Evolutionary conservation across 2,329 filamentous ascomycete genomes (phyloP), one percentile per base, ranked within the genome.

Genomic region (Bipolaris bicolor): DNA sequence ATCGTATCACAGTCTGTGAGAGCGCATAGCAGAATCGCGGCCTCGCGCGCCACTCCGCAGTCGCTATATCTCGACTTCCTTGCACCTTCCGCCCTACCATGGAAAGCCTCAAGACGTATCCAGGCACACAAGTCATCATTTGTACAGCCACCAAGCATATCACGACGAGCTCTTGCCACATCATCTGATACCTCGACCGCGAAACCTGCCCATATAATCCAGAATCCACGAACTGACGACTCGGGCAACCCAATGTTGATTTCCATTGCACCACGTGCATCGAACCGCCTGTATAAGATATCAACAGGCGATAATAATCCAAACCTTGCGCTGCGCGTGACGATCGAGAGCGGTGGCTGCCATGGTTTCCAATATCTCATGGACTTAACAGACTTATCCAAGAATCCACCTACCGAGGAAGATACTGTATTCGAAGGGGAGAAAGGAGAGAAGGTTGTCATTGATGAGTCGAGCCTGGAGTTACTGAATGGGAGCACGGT

Each of bases 341-440:
- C 90, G 60, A 93, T 99, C 57, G 92, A 96, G 72, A 92, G 90
- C 55, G 95, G 95, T 62, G 95, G 95, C 54, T 99, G 95, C 76
- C 95, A 99, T 78, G 95, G 95, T 48, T 99, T 99, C 77, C 95
- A 99, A 76, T 99, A 99, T 74, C 81, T 96, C 45, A 97, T 99
- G 91, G 91, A 88, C 15, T 83, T 98, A 3, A 89, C 91, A 2
- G 83, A 86, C 51, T 78, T 89, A 15, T 82, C 85, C 49, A 73
- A 84, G 24, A 60, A 64, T 18, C 68, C 75, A 9, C 61, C 69
- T 4, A 61, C 66, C 1, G 88, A 92, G 58, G 95, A 98, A 68
- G 95, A 99, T 73, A 95, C 90, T 0, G 83, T 98, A 22, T 97
- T 98, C 68, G 86, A 91, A 62, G 91, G 88, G 46, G 79, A 87